Evolutionary conservation across 1,284 basidiomycete genomes (phyloP), one percentile per base, ranked within the genome.

Genomic region (Cutaneotrichosporon dermatis): DNA sequence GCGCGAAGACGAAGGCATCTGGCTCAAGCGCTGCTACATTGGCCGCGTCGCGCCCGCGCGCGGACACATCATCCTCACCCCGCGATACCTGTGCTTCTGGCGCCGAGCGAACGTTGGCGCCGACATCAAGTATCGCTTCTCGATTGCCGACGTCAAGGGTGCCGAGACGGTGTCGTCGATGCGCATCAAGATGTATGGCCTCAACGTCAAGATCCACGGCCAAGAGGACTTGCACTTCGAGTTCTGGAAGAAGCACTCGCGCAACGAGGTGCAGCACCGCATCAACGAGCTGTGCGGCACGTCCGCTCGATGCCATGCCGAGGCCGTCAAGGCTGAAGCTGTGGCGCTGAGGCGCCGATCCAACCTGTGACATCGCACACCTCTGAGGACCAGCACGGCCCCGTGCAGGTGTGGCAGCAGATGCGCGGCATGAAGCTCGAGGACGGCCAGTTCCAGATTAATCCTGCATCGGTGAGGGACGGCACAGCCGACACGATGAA

Each of bases 71-170:
- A 76, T 79, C 51, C 34, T 79, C 11, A 73, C 66, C 0, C 69
- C 73, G 1, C 61, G 67, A 34, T 79, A 67, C 56, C 57, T 79
- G 9, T 79, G 78, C 52, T 79, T 78, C 64, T 79, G 76, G 76
- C 68, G 77, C 1, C 67, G 73, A n/a, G 70, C 67, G 1, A 68
- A 61, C 1, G 60, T 77, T 10, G 72, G 72, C 13, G 35, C 62
- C 0, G 77, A 78, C 59, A 70, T 77, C 68, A 78, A 75, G 75
- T 84, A 85, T 64, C 85, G 85, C 13, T 79, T 85, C 63, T 77
- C 79, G 4, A 67, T 80, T 9, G 69, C 74, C 6, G 80, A 79
- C 46, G 66, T 87, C 62, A 81, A 80, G 54, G 69, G 74, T 7
- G 82, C 81, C 0, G 78, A 73, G 36, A 66, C 71, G 12, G 75